A percentile compares a stretch with the other conserved stretches of the same genome.
Conservation (phyloP, 1,139 yeast genomes). For the Hanseniaspora gamundiae region DNA sequence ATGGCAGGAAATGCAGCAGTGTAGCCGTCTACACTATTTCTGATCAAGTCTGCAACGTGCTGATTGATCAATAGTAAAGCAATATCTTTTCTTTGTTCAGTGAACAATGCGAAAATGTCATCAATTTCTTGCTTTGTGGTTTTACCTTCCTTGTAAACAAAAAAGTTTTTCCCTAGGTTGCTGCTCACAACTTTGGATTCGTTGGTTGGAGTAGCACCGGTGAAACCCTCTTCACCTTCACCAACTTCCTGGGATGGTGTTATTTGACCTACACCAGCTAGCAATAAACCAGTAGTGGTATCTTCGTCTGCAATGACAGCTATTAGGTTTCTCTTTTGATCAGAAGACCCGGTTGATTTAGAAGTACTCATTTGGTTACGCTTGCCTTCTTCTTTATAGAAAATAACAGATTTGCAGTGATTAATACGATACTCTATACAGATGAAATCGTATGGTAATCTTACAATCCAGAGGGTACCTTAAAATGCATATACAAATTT, state of each 20-base stretch:
- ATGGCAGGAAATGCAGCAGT: slow-evolving; percentile 93
- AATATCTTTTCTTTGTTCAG: slow-evolving; percentile 70
- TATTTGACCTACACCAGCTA: slow-evolving; percentile 94
- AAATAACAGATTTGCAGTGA: neutral
- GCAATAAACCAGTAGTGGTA: slow-evolving; percentile 85
- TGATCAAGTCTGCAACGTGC: slow-evolving; percentile 84
- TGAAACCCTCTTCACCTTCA: slow-evolving; percentile 11
- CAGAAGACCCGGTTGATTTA: slow-evolving; percentile 13
- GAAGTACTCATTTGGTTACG: neutral
- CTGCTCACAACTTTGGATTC: neutral
- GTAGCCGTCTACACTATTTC: slow-evolving; percentile 70
- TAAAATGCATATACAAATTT: neutral
- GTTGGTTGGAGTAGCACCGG: slow-evolving; percentile 28
- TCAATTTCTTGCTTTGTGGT: slow-evolving; percentile 69
- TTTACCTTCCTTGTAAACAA: slow-evolving; percentile 67
- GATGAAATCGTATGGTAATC: neutral
- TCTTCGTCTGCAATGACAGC: slow-evolving; percentile 98
- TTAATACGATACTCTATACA: no score
- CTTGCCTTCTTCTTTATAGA: neutral
- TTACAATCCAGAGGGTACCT: neutral
- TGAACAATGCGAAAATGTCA: slow-evolving; percentile 62
- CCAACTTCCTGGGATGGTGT: slow-evolving; percentile 30
- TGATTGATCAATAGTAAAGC: slow-evolving; percentile 90
- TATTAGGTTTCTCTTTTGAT: slow-evolving; percentile 55
- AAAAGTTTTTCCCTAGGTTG: slow-evolving; percentile 60